A percentile compares a stretch with the other conserved stretches of the same genome.
Conservation (phyloP, 78 protist species). For the Salpingoeca rosetta region DNA sequence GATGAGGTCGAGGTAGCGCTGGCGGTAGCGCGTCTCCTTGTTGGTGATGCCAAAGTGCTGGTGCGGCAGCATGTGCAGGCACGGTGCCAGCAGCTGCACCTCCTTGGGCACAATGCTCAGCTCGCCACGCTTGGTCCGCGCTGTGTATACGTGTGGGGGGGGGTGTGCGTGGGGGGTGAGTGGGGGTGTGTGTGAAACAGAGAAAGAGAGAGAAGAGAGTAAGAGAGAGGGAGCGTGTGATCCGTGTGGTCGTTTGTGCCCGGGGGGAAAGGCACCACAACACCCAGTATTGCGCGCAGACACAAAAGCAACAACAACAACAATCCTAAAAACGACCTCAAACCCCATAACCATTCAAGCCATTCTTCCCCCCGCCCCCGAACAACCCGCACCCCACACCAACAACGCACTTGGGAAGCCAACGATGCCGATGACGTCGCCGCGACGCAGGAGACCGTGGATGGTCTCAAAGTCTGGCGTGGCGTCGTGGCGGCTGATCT, state of each 20-base stretch:
- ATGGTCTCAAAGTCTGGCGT: constrained; percentile 37
- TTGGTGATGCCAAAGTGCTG: constrained; percentile 29
- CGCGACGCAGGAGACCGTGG: constrained; percentile 69
- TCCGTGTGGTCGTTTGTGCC: too few species aligned
- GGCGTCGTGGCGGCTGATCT: constrained; percentile 11
- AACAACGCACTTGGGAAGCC: constrained; percentile 73
- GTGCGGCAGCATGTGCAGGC: constrained; percentile 90
- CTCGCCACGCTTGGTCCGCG: constrained; percentile 85
- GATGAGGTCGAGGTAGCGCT: constrained; percentile 94
- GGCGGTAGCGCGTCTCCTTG: constrained; percentile 77
- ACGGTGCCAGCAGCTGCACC: constrained; percentile 86
- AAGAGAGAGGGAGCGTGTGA: too few species aligned
- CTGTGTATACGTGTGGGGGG: neutral
- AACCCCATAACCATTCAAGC: too few species aligned
- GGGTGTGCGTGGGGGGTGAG: neutral
- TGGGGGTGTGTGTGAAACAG: neutral
- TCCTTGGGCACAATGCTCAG: constrained; percentile 71
- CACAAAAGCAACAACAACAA: too few species aligned
- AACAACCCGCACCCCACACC: too few species aligned
- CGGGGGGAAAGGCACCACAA: too few species aligned
- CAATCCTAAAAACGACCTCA: too few species aligned
- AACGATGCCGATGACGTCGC: constrained; percentile 94
- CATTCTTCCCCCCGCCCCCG: too few species aligned
- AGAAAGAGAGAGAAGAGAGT: too few species aligned
- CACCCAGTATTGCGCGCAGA: too few species aligned